Evolutionary conservation across 768 basidiomycete genomes (phyloP).

Genomic region (Gloeopeniophorella convolvens): DNA sequence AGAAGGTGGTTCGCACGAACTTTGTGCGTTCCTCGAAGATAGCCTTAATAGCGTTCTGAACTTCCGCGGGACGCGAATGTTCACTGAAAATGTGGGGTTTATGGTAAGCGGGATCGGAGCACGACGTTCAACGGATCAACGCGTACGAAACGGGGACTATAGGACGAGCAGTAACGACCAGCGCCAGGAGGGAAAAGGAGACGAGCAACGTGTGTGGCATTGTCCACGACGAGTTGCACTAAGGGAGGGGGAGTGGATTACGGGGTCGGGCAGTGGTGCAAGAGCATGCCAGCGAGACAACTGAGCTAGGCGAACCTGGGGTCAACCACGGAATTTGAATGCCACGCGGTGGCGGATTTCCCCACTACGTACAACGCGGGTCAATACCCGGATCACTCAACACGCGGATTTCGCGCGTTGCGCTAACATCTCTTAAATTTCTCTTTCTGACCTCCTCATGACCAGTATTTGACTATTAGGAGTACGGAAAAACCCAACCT

Average conservation of each 20-base stretch:
- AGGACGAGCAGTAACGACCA: constrained; percentile 40
- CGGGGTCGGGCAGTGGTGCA: not conserved
- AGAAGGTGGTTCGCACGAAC: constrained; percentile 24
- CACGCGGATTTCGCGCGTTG: not conserved
- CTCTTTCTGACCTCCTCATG: too few species aligned
- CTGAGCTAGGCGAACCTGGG: not conserved
- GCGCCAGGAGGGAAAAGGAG: constrained; percentile 35
- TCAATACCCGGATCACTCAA: too few species aligned
- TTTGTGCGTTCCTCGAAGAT: constrained; percentile 32
- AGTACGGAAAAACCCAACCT: too few species aligned
- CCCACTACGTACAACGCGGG: not conserved
- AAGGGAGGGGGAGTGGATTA: not conserved
- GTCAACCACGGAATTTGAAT: too few species aligned
- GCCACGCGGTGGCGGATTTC: not conserved
- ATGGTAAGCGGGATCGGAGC: not conserved
- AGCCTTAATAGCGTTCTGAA: constrained; percentile 32
- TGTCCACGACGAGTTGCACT: not conserved
- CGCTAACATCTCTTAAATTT: not conserved
- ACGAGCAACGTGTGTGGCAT: constrained; percentile 37
- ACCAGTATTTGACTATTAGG: too few species aligned
- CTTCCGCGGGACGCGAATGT: constrained; percentile 16
- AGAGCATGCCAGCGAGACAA: not conserved
- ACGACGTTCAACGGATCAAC: constrained; percentile 25
- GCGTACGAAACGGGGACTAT: constrained; percentile 26
- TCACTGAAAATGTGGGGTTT: constrained; percentile 1